phyloP scores from a whole-genome alignment of 2,329 filamentous ascomycete genomes.

The Fusarium floridanum region DNA sequence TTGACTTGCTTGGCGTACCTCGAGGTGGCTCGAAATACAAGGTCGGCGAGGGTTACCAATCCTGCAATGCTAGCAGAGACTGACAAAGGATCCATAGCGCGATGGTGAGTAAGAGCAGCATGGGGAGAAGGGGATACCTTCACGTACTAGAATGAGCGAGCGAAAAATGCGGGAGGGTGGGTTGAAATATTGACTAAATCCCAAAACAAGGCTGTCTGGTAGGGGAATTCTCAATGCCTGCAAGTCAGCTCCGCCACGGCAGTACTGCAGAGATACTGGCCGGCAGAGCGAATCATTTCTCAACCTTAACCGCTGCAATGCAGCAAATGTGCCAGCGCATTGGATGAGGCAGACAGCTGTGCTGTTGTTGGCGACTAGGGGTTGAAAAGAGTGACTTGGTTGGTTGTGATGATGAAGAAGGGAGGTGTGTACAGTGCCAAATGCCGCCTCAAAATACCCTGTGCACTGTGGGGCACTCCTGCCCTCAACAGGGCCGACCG shows the following conservation, averaged over 20 bases:
- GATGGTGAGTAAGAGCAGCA: not conserved
- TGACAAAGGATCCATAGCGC: not conserved
- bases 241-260: not conserved
- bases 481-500: not conserved
- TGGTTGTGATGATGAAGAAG: no score
- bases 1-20: slow-evolving; percentile 7
- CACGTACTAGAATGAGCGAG: no score
- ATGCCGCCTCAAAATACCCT: no score
- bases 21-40: not conserved
- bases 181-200: no score
- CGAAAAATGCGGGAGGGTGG: no score
- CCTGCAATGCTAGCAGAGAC: slow-evolving; percentile 19
- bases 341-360: not conserved
- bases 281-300: not conserved
- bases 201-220: no score
- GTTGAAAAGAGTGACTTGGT: not conserved
- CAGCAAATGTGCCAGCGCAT: not conserved
- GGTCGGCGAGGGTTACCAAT: slow-evolving; percentile 16
- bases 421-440: no score
- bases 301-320: not conserved
- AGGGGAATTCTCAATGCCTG: not conserved
- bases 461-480: no score
- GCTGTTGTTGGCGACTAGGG: not conserved
- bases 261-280: not conserved
- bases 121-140: no score